Conservation (phyloP, 2,329 filamentous ascomycete genomes). For the Microcyclospora pomicola region DNA sequence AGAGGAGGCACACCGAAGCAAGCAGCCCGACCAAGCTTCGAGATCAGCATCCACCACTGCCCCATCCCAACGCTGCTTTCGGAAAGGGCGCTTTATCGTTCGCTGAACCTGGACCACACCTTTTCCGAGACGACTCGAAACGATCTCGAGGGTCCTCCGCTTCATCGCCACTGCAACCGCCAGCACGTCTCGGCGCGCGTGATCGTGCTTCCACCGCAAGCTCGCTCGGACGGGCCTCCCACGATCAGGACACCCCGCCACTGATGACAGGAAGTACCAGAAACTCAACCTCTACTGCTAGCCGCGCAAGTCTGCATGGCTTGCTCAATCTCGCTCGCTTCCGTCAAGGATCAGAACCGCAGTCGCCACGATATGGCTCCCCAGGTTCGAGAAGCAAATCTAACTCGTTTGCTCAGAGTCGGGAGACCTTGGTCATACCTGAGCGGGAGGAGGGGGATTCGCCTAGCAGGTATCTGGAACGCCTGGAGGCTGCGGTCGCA, state of each 20-base stretch:
- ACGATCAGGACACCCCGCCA: conserved; percentile 55
- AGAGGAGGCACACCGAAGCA: conserved; percentile 16
- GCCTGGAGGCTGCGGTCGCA: conserved; percentile 66
- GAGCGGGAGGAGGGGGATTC: conserved; percentile 78
- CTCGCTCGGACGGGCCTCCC: conserved; percentile 60
- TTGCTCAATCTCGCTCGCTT: conserved; percentile 65
- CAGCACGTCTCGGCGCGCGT: conserved; percentile 46
- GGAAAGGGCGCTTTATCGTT: conserved; percentile 34
- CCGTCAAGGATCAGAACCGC: conserved; percentile 65
- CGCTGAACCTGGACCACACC: conserved; percentile 31
- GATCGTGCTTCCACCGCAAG: conserved; percentile 82
- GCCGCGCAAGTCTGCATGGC: conserved; percentile 85
- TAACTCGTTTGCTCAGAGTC: conserved; percentile 65
- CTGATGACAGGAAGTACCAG: conserved; percentile 42
- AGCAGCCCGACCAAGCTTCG: conserved; percentile 11
- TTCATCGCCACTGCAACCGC: conserved; percentile 45
- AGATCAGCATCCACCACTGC: conserved; percentile 7
- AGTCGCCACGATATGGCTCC: conserved; percentile 52
- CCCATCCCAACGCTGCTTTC: conserved; percentile 39
- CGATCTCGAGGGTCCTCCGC: conserved; percentile 52
- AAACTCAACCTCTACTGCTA: conserved; percentile 70
- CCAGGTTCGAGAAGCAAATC: conserved; percentile 65
- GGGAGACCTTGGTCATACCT: conserved; percentile 58
- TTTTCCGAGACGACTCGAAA: conserved; percentile 47
- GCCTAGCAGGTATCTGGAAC: conserved; percentile 73